Conservation (phyloP, 129 eudicot species). For the Tanacetum coccineum region DNA sequence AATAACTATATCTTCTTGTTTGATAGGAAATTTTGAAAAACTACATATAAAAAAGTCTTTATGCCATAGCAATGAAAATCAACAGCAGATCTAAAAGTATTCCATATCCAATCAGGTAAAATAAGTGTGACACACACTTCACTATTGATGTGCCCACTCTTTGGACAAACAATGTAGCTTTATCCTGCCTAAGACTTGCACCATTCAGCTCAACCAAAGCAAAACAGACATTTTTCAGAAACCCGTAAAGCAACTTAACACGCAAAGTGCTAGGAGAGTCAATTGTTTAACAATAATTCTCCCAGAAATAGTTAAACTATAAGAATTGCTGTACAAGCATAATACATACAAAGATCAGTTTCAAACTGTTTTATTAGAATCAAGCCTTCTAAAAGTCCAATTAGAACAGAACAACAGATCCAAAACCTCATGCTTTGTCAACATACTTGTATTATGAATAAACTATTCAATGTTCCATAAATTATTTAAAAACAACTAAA, state of each 20-base stretch:
- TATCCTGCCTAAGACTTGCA: slow-evolving; percentile 4
- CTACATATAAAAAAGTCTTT: background rate
- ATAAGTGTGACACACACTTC: slow-evolving; percentile 11
- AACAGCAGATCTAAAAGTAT: slow-evolving; percentile 13
- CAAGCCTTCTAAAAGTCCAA: slow-evolving; percentile 16
- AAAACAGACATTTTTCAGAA: background rate
- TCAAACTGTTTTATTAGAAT: slow-evolving; percentile 1
- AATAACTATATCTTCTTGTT: slow-evolving; percentile 1
- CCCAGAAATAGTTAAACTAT: background rate
- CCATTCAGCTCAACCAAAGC: slow-evolving; percentile 6
- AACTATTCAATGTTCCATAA: slow-evolving; percentile 11
- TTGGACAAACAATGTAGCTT: background rate
- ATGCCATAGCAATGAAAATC: background rate
- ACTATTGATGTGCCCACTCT: background rate
- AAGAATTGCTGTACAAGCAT: slow-evolving; percentile 13
- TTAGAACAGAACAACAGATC: slow-evolving; percentile 25
- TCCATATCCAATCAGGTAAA: slow-evolving; percentile 7
- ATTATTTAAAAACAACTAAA: background rate
- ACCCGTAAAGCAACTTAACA: slow-evolving; percentile 2
- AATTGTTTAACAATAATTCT: background rate
- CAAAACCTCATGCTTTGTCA: background rate
- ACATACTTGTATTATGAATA: background rate
- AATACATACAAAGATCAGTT: slow-evolving; percentile 11
- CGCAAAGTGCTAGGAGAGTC: slow-evolving; percentile 13
- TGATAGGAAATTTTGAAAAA: background rate